Percentiles rank a stretch among this genome's conserved stretches.
These are phyloP conservation scores for Eucalyptus regnans DNA, from an alignment of 345 rosid genomes.

Conservation along the genomic window DNA sequence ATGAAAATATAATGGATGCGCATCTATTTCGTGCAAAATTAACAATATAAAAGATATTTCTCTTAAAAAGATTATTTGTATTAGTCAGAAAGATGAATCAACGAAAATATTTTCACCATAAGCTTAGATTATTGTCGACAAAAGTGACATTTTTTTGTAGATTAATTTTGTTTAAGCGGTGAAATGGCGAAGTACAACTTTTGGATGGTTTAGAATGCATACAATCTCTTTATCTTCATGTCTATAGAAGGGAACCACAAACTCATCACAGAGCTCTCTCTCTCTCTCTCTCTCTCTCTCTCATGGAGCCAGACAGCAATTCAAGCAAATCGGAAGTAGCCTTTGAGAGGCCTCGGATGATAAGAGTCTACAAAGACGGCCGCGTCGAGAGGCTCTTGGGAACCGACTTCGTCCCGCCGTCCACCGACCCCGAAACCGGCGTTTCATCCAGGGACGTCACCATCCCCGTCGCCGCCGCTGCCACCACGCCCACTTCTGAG, in stretches of 20 bases:
- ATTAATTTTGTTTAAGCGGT: background rate
- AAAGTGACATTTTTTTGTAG: background rate
- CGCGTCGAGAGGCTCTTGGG: slow-evolving; percentile 46
- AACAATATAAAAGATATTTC: background rate
- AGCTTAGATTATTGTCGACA: background rate
- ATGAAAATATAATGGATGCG: background rate
- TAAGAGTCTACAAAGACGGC: slow-evolving; percentile 51
- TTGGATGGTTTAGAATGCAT: background rate
- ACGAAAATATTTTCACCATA: background rate
- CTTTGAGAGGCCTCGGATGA: slow-evolving; percentile 35
- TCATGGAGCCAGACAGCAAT: slow-evolving; percentile 17
- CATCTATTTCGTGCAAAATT: background rate
- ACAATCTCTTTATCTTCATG: background rate
- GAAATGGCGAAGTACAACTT: background rate
- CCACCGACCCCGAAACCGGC: slow-evolving; percentile 37
- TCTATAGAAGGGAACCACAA: background rate
- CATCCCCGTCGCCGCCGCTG: slow-evolving; percentile 21
- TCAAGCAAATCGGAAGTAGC: slow-evolving; percentile 13
- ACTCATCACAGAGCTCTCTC: background rate
- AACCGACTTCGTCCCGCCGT: slow-evolving; percentile 35
- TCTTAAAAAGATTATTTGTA: background rate
- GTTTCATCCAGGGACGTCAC: slow-evolving; percentile 58
- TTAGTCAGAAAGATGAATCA: background rate
- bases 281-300: background rate
- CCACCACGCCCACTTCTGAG: background rate